Evolutionary conservation across 805 yeast genomes (phyloP), one percentile per base, ranked within the genome.

Genomic region (Lipomyces orientalis): DNA sequence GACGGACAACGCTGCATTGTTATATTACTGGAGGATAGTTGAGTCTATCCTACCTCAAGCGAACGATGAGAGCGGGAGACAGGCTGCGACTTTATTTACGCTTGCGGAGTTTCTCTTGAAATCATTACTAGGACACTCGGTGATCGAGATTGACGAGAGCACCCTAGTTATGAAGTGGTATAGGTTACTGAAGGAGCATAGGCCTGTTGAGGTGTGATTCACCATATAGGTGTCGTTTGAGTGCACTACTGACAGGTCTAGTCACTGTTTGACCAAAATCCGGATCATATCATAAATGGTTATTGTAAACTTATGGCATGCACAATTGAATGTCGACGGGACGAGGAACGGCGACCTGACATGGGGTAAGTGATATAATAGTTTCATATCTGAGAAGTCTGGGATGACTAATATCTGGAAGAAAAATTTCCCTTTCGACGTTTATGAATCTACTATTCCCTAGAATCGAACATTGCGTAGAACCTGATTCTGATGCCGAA

Each of bases 21-120:
- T 31, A 25, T 67, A 61, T 37, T 67, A 65, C 51, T 64, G 71
- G 71, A 33, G 39, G 7, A 10, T 62, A 7, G 51, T 58, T 25
- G 31, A 22, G 22, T 54, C 22, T 4, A 29, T 67, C 4, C 35
- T 67, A 12, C 66, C 64, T 2, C 22, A 25, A 12, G 39, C 62
- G n/a, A 60, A 64, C n/a, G 34, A n/a, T 12, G 62, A 29, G 1
- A 22, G 6, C 9, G 60, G 46, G 16, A 35, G 55, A 14, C 49
- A 55, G n/a, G 22, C 63, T 10, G 31, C 29, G 14, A 14, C 62
- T 31, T 51, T 65, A 12, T 65, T 65, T 62, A 29, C n/a, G 16
- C 37, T 66, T 4, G 61, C 69, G 6, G 56, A 64, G 12, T 14
- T 29, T 37, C 51, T 66, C 22, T 29, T 65, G 52, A n/a, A 37